Evolutionary conservation across 1,139 yeast genomes (phyloP).

Genomic region (Taphrina deformans): DNA sequence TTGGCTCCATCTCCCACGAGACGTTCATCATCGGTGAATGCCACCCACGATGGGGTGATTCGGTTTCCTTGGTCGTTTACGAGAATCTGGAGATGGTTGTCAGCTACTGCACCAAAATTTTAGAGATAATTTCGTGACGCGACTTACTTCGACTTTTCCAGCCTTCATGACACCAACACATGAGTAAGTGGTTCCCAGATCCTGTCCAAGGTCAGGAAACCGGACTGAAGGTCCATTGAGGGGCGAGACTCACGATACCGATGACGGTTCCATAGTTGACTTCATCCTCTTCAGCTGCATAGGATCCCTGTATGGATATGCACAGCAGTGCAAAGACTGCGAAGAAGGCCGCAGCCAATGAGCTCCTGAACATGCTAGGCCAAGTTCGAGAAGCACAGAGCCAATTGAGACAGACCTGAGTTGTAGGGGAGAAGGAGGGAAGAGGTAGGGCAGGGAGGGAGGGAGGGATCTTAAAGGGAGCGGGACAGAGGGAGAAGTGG

Average conservation of each 20-base stretch:
- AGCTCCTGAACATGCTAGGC: slow-evolving; percentile 21
- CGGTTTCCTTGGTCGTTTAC: slow-evolving; percentile 97
- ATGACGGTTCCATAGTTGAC: slow-evolving; percentile 27
- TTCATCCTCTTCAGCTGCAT: slow-evolving; percentile 25
- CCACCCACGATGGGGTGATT: slow-evolving; percentile 88
- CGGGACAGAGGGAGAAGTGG: background rate
- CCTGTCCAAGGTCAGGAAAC: slow-evolving; percentile 42
- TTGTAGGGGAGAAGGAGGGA: background rate
- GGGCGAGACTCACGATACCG: slow-evolving; percentile 14
- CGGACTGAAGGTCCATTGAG: background rate
- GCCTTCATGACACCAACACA: slow-evolving; percentile 93
- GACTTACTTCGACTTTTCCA: slow-evolving; percentile 69
- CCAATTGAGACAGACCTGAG: background rate
- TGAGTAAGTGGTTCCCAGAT: slow-evolving; percentile 87
- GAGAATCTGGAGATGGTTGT: slow-evolving; percentile 52
- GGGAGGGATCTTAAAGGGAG: slow-evolving; percentile 1
- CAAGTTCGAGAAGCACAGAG: background rate
- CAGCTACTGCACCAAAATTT: background rate
- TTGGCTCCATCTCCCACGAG: slow-evolving; percentile 93
- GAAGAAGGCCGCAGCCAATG: slow-evolving; percentile 28
- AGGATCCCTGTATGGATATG: slow-evolving; percentile 17
- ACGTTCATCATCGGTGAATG: slow-evolving; percentile 81
- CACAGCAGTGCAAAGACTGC: slow-evolving; percentile 33
- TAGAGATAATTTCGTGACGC: background rate
- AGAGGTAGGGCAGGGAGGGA: background rate